These are phyloP conservation scores for Arthroderma uncinatum DNA, from an alignment of 2,329 filamentous ascomycete species.

Conservation along the genomic window DNA sequence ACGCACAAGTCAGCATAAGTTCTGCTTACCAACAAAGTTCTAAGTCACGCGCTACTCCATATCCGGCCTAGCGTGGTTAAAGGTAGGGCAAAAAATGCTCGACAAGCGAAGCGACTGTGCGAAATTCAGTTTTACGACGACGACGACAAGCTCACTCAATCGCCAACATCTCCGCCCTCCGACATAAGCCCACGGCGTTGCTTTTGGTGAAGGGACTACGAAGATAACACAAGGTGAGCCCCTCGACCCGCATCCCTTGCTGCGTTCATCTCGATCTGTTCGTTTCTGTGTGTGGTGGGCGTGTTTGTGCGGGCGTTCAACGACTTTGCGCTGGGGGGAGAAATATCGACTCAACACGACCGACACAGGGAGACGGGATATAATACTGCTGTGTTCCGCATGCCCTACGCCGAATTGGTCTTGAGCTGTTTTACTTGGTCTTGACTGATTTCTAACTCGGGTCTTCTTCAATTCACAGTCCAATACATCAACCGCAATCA, in stretches of 20 bases:
- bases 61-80: constrained; percentile 22
- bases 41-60: constrained; percentile 15
- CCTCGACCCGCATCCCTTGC: constrained; percentile 11
- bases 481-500: constrained; percentile 62
- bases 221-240: constrained; percentile 34
- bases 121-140: constrained; percentile 31
- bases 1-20: not conserved
- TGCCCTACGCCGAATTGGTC: not conserved
- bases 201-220: constrained; percentile 36
- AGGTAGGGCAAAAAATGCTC: constrained; percentile 30
- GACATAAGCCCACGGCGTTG: constrained; percentile 29
- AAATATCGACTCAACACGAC: not conserved
- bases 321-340: not conserved
- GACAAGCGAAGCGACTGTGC: constrained; percentile 37
- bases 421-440: not conserved
- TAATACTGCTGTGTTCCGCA: not conserved
- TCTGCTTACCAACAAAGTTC: not conserved
- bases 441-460: not conserved
- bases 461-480: constrained; percentile 23
- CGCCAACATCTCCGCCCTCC: constrained; percentile 27
- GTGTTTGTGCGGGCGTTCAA: not conserved
- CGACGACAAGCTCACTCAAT: constrained; percentile 31
- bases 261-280: constrained; percentile 2
- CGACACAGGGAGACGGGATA: not conserved
- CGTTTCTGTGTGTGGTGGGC: not conserved